Conservation (phyloP, 2,329 filamentous ascomycete genomes). For the Sclerotinia borealis region DNA sequence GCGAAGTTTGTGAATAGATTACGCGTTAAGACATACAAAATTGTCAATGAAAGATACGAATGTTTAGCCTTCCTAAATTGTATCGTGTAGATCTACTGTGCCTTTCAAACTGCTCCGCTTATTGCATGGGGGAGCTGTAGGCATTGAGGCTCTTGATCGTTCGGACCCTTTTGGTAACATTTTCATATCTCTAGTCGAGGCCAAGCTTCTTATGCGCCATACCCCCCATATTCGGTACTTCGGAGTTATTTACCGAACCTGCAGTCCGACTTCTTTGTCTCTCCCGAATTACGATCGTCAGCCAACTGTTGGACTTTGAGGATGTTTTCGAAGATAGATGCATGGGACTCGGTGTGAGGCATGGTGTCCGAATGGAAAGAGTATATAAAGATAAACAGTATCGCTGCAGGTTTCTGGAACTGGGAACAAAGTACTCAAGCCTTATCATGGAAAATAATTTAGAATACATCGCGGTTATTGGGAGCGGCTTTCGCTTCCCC, state of each 20-base stretch:
- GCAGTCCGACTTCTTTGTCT: not conserved
- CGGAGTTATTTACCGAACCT: not conserved
- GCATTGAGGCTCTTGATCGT: not conserved
- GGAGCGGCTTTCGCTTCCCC: conserved; percentile 43
- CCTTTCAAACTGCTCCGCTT: not conserved
- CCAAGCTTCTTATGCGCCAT: not conserved
- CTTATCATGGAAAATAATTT: too few species aligned
- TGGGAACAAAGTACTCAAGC: too few species aligned
- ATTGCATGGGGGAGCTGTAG: not conserved
- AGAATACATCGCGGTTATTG: conserved; percentile 24
- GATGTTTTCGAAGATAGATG: too few species aligned
- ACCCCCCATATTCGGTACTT: not conserved
- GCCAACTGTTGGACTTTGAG: not conserved
- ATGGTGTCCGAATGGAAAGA: too few species aligned
- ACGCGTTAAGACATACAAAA: not conserved
- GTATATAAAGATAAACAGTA: too few species aligned
- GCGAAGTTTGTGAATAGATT: too few species aligned
- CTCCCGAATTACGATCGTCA: not conserved
- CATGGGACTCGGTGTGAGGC: too few species aligned
- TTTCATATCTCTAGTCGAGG: not conserved
- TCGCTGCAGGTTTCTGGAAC: too few species aligned
- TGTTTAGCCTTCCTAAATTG: not conserved
- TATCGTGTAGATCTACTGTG: not conserved
- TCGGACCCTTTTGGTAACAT: not conserved
- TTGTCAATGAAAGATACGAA: not conserved